Conservation (phyloP, 1,139 yeast genomes). For the Yamadazyma spencermartinsiae region DNA sequence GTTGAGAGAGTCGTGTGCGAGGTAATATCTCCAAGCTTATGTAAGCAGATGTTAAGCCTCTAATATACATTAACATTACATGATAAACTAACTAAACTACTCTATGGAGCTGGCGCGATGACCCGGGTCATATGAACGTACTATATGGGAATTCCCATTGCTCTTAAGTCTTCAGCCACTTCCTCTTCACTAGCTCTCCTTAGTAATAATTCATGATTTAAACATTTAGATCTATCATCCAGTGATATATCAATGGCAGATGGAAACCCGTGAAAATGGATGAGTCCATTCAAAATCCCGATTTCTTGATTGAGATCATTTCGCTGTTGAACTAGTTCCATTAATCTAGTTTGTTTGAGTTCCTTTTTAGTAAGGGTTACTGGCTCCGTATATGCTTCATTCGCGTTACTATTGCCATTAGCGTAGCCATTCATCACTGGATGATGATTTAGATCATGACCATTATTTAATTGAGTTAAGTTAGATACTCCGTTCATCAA, state of each 20-base stretch:
- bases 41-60: neutral
- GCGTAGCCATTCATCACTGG: conserved; percentile 3
- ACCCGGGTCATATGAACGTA: too few relatives aligned
- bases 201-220: conserved; percentile 38
- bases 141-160: conserved; percentile 43
- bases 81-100: too few relatives aligned
- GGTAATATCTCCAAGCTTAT: too few relatives aligned
- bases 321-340: conserved; percentile 53
- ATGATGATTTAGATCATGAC: conserved; percentile 9
- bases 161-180: conserved; percentile 56
- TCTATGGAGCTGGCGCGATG: too few relatives aligned
- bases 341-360: conserved; percentile 37
- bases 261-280: conserved; percentile 64
- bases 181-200: conserved; percentile 61
- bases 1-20: too few relatives aligned
- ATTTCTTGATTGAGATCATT: conserved; percentile 56
- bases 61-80: conserved; percentile 3
- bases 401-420: conserved; percentile 5
- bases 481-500: neutral
- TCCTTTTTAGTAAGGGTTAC: conserved; percentile 31
- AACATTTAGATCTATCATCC: conserved; percentile 18
- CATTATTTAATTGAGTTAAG: conserved; percentile 5
- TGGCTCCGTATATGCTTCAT: conserved; percentile 2
- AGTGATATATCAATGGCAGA: conserved; percentile 52
- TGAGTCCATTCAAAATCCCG: conserved; percentile 56